These are phyloP conservation scores for Colletotrichum sp. DNA, from an alignment of 2,329 filamentous ascomycete species.

Conservation along the genomic window DNA sequence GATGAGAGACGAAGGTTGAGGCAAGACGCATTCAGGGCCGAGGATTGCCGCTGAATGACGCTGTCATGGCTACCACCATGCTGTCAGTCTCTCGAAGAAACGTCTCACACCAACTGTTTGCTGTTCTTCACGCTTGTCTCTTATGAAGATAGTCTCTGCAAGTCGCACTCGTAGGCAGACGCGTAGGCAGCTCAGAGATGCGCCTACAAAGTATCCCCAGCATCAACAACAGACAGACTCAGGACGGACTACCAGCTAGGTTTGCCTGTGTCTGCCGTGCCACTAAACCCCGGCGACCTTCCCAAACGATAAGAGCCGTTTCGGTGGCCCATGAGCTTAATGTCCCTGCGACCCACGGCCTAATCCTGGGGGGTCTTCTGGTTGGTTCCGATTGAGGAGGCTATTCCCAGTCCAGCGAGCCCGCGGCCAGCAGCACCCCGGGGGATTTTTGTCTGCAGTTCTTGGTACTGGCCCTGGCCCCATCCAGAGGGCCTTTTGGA, in stretches of 20 bases:
- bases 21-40: neutral
- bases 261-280: neutral
- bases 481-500: constrained; percentile 10
- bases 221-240: neutral
- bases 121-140: neutral
- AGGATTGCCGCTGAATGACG: neutral
- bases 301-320: constrained; percentile 19
- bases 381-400: neutral
- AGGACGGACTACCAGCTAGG: neutral
- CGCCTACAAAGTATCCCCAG: neutral
- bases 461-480: constrained; percentile 9
- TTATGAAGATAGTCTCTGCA: neutral
- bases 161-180: neutral
- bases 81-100: neutral
- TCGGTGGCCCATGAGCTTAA: constrained; percentile 17
- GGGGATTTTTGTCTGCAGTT: constrained; percentile 23
- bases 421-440: neutral
- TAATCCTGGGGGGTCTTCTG: neutral
- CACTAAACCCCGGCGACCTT: constrained; percentile 3
- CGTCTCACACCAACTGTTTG: neutral
- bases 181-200: neutral
- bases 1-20: neutral
- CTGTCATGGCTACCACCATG: neutral
- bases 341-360: neutral
- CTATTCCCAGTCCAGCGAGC: constrained; percentile 3